Evolutionary conservation across 2,329 filamentous ascomycete genomes (phyloP).

Genomic region (Alternaria arborescens): DNA sequence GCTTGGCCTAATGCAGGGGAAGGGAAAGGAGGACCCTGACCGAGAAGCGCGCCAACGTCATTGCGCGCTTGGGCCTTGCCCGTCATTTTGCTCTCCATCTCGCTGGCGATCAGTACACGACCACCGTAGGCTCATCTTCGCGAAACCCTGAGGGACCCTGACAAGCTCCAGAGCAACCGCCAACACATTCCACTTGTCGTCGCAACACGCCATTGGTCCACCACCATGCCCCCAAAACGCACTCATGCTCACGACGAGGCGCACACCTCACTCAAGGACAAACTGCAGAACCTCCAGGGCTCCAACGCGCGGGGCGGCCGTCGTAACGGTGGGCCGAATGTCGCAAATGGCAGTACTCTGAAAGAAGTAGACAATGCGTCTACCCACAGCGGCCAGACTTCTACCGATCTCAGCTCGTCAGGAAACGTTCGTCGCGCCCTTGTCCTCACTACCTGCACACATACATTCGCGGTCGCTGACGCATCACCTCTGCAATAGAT

Average conservation of each 20-base stretch:
- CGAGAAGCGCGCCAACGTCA: slow-evolving; percentile 23
- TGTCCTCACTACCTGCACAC: slow-evolving; percentile 9
- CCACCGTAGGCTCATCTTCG: slow-evolving; percentile 14
- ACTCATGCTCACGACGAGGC: slow-evolving; percentile 49
- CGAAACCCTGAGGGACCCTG: slow-evolving; percentile 1
- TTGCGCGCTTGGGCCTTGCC: slow-evolving; percentile 19
- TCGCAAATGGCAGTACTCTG: slow-evolving; percentile 46
- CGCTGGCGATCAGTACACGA: slow-evolving; percentile 13
- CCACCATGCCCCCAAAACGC: slow-evolving; percentile 51
- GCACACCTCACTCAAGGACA: slow-evolving; percentile 51
- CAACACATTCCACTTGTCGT: background rate
- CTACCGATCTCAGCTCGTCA: slow-evolving; percentile 41
- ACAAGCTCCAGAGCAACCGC: slow-evolving; percentile 4
- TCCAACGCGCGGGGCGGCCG: slow-evolving; percentile 49
- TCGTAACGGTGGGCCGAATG: slow-evolving; percentile 39
- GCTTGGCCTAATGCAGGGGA: slow-evolving; percentile 15
- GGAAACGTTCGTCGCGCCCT: slow-evolving; percentile 41
- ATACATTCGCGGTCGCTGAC: slow-evolving; percentile 22
- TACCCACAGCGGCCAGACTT: slow-evolving; percentile 46
- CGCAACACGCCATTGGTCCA: slow-evolving; percentile 6
- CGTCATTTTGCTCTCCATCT: slow-evolving; percentile 23
- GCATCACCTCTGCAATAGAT: slow-evolving; percentile 50
- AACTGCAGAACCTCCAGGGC: slow-evolving; percentile 52
- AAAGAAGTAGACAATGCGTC: slow-evolving; percentile 52
- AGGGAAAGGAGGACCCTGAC: slow-evolving; percentile 18